Percentiles rank a stretch among this genome's conserved stretches.
phyloP scores from a whole-genome alignment of 495 filamentous ascomycete genomes.

The Neurospora tetrasperma region DNA sequence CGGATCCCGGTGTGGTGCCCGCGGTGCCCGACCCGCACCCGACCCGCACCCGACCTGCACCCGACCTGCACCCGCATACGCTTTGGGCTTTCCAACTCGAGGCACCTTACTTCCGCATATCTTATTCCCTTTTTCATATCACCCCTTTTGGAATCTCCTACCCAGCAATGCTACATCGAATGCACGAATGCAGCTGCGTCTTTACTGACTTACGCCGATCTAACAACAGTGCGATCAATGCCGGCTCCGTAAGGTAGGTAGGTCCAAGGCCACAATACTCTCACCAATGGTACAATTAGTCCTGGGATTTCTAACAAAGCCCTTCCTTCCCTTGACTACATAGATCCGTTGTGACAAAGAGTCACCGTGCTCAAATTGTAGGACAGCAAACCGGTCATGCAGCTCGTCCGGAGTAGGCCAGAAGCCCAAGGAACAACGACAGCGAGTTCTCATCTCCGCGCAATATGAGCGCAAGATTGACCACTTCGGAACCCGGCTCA shows the following conservation, averaged over 20 bases:
- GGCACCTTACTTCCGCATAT: not conserved
- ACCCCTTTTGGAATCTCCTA: not conserved
- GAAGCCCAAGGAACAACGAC: conserved; percentile 46
- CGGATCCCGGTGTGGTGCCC: not conserved
- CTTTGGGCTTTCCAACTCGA: not conserved
- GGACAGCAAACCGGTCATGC: conserved; percentile 42
- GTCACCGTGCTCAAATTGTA: conserved; percentile 56
- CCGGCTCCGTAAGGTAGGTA: conserved; percentile 22
- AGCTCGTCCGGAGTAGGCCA: conserved; percentile 52
- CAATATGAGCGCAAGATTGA: conserved; percentile 67
- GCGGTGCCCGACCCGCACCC: not conserved
- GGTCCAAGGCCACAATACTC: not conserved
- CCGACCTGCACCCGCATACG: not conserved
- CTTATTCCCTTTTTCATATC: not conserved
- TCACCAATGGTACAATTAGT: not conserved
- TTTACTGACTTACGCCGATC: conserved; percentile 2
- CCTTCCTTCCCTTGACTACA: not conserved
- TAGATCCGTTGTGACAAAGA: conserved; percentile 62
- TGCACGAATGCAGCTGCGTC: not conserved
- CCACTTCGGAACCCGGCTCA: conserved; percentile 51
- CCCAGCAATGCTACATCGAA: not conserved
- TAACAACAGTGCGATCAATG: conserved; percentile 24
- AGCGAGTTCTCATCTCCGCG: conserved; percentile 55
- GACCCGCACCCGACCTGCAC: not conserved
- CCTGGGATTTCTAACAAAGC: not conserved